Conservation (phyloP, 2,329 filamentous ascomycete genomes). For the Eurotiales sp. region DNA sequence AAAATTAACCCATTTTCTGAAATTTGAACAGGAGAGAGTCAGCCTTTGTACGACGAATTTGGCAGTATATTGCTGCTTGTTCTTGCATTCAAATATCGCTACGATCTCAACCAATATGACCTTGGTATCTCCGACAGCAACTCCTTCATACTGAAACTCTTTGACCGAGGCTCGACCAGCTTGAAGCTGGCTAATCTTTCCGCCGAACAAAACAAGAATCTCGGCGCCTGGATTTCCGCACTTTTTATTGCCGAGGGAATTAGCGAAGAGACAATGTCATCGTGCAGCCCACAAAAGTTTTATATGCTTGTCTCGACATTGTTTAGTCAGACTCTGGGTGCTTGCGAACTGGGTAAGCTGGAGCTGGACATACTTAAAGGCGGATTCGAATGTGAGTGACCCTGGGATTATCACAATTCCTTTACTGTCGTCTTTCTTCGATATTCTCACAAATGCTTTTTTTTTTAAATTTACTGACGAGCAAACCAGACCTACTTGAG, state of each 20-base stretch:
- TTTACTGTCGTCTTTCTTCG: no score
- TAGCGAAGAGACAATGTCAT: conserved; percentile 61
- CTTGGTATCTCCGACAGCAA: conserved; percentile 49
- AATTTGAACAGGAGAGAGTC: conserved; percentile 49
- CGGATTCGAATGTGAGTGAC: conserved; percentile 56
- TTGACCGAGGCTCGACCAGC: conserved; percentile 45
- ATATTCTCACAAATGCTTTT: conserved; percentile 55
- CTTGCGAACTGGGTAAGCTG: conserved; percentile 54
- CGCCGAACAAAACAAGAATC: conserved; percentile 54
- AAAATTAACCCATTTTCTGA: no score
- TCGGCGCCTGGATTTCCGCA: conserved; percentile 58
- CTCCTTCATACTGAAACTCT: conserved; percentile 55
- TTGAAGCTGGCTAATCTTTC: conserved; percentile 50
- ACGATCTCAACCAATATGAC: conserved; percentile 50
- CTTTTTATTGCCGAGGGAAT: conserved; percentile 62
- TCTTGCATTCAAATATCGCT: conserved; percentile 56
- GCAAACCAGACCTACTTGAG: conserved; percentile 54
- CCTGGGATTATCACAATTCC: no score
- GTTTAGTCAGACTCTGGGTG: conserved; percentile 58
- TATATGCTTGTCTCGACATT: conserved; percentile 60
- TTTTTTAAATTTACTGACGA: neutral
- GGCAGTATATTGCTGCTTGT: conserved; percentile 58
- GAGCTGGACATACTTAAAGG: conserved; percentile 57
- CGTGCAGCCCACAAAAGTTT: conserved; percentile 62
- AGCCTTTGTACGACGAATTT: conserved; percentile 64